Percentiles rank a stretch among this genome's conserved stretches.
Evolutionary conservation across 1,284 basidiomycete genomes (phyloP).

Genomic region (Sanghuangporus baumii): DNA sequence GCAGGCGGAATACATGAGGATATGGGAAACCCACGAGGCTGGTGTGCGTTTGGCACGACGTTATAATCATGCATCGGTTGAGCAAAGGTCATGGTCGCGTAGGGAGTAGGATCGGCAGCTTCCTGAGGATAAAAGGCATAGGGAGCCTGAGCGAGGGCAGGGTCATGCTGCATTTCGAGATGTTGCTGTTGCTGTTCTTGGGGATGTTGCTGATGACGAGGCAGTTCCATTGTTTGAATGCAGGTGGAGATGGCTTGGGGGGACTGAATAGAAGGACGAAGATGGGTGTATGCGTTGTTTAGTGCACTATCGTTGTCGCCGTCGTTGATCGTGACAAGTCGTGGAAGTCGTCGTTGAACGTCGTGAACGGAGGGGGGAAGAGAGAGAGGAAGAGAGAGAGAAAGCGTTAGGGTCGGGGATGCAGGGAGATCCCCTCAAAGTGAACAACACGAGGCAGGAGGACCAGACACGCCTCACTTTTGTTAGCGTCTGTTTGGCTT

Average conservation of each 20-base stretch:
- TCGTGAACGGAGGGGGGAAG: slow-evolving; percentile 5
- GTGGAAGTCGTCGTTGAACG: slow-evolving; percentile 2
- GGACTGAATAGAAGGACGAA: not conserved
- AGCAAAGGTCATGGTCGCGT: slow-evolving; percentile 14
- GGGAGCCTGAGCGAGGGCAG: slow-evolving; percentile 15
- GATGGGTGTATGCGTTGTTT: slow-evolving; percentile 1
- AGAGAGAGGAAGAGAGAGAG: not conserved
- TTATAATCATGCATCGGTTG: slow-evolving; percentile 19
- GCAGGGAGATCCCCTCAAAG: not conserved
- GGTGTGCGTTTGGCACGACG: slow-evolving; percentile 24
- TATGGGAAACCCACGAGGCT: slow-evolving; percentile 24
- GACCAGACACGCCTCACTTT: not conserved
- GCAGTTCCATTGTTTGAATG: slow-evolving; percentile 15
- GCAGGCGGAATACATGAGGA: slow-evolving; percentile 22
- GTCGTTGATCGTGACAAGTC: slow-evolving; percentile 13
- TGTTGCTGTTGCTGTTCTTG: slow-evolving; percentile 17
- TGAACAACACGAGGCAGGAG: slow-evolving; percentile 13
- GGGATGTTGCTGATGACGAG: slow-evolving; percentile 16
- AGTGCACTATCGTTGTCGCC: slow-evolving; percentile 8
- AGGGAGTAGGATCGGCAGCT: slow-evolving; percentile 7
- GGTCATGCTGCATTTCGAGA: slow-evolving; percentile 19
- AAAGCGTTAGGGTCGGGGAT: not conserved
- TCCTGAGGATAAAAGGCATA: slow-evolving; percentile 17
- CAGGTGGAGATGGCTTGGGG: not conserved
- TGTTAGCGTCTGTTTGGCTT: not conserved